Percentiles rank a stretch among this genome's conserved stretches.
Evolutionary conservation across 75 land plant species (phyloP).

Genomic region (Ceratopteris richardii): DNA sequence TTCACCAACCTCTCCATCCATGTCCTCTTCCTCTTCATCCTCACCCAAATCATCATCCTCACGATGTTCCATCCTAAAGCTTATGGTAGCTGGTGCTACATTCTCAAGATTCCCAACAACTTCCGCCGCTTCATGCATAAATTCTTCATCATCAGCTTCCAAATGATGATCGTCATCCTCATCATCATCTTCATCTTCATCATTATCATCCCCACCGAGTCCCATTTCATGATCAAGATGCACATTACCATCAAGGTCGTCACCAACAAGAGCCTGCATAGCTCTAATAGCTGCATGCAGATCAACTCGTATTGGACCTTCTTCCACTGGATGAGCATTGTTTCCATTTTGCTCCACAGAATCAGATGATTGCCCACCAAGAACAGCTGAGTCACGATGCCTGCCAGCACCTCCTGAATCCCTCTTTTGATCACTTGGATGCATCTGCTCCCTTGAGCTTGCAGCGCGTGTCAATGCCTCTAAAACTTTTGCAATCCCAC

Average conservation of each 20-base stretch:
- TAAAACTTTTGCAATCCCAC: conserved; percentile 67
- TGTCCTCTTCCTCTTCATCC: conserved; percentile 85
- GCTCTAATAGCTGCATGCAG: conserved; percentile 3
- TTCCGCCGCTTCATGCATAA: conserved; percentile 68
- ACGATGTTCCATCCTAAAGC: conserved; percentile 52
- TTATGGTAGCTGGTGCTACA: conserved; percentile 42
- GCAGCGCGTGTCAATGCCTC: conserved; percentile 87
- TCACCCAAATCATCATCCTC: conserved; percentile 70
- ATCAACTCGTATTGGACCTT: background rate
- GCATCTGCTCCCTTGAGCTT: conserved; percentile 54
- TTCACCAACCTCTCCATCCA: conserved; percentile 49
- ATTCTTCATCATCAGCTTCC: conserved; percentile 42
- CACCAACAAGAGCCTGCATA: conserved; percentile 4
- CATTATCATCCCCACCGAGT: conserved; percentile 34
- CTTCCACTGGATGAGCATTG: background rate
- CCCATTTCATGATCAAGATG: conserved; percentile 45
- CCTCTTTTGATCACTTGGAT: conserved; percentile 40
- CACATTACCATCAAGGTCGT: conserved; percentile 21
- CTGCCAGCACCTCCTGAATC: conserved; percentile 18
- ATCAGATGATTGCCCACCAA: conserved; percentile 17
- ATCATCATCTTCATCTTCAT: conserved; percentile 14
- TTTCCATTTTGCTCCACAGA: conserved; percentile 13
- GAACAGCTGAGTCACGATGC: conserved; percentile 15
- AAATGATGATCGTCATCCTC: conserved; percentile 18
- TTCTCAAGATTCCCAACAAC: conserved; percentile 44